These are phyloP conservation scores for Sphagnum contortum DNA, from an alignment of 225 moss, liverwort and hornwort genomes.

Conservation along the genomic window DNA sequence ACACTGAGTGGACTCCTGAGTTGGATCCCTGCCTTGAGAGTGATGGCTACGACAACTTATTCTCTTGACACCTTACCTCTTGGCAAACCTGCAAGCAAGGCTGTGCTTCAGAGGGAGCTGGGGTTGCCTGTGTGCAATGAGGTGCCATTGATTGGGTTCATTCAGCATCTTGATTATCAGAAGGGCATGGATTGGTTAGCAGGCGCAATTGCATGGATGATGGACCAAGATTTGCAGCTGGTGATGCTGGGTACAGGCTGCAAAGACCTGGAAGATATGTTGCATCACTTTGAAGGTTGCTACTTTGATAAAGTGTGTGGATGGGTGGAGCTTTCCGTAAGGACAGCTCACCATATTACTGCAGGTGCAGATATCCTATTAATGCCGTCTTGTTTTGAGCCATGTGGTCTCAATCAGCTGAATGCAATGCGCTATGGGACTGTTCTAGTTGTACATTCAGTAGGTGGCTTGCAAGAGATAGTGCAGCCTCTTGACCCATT, in stretches of 20 bases:
- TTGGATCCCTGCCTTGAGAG: conserved; percentile 41
- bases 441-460: conserved; percentile 65
- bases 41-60: conserved; percentile 57
- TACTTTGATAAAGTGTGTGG: conserved; percentile 68
- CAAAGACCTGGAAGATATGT: conserved; percentile 63
- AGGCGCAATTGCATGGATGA: conserved; percentile 73
- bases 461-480: conserved; percentile 65
- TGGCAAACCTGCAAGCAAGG: conserved; percentile 63
- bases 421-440: conserved; percentile 79
- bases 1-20: conserved; percentile 66
- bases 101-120: conserved; percentile 55
- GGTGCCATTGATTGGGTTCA: conserved; percentile 75
- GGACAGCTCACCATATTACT: conserved; percentile 60
- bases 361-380: conserved; percentile 63
- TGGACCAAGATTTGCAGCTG: conserved; percentile 67
- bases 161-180: conserved; percentile 60
- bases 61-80: conserved; percentile 11
- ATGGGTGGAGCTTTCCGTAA: conserved; percentile 77
- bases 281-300: conserved; percentile 37
- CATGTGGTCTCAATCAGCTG: conserved; percentile 73
- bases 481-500: conserved; percentile 67
- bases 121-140: conserved; percentile 50
- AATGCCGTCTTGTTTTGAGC: conserved; percentile 80
- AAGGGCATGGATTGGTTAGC: conserved; percentile 65
- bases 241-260: conserved; percentile 72